Percentiles rank a stretch among this genome's conserved stretches.
Conservation (phyloP, 2,329 filamentous ascomycete species). For the Colletotrichum orchidophilum region DNA sequence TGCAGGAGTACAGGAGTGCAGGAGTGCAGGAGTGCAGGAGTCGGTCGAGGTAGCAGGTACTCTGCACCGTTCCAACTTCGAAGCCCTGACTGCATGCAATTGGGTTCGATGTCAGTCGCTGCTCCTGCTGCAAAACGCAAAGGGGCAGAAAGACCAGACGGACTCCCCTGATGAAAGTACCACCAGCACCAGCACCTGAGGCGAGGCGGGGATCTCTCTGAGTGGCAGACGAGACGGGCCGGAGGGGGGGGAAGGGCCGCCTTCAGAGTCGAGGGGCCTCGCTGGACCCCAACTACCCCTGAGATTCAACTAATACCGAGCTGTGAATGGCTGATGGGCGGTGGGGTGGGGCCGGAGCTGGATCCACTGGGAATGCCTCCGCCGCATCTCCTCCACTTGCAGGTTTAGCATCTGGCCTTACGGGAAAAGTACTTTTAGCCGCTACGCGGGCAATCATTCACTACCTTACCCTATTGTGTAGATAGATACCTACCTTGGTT, state of each 20-base stretch:
- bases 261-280: neutral
- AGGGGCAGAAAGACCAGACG: neutral
- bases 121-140: neutral
- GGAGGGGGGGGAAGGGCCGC: neutral
- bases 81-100: neutral
- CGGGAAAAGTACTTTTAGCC: too few relatives aligned
- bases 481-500: too few relatives aligned
- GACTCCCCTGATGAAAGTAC: too few relatives aligned
- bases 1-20: neutral
- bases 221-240: too few relatives aligned
- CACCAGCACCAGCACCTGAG: neutral
- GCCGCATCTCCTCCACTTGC: slow-evolving; percentile 8
- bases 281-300: slow-evolving; percentile 30
- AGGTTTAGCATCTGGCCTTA: neutral
- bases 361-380: slow-evolving; percentile 1
- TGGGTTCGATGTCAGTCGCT: neutral
- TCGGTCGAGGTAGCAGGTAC: neutral
- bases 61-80: neutral
- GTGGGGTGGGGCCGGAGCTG: neutral
- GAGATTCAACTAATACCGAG: neutral
- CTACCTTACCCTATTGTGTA: too few relatives aligned
- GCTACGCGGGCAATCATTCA: neutral
- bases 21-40: neutral
- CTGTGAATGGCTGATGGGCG: slow-evolving; percentile 11
- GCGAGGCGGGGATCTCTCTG: neutral